A percentile compares a stretch with the other conserved stretches of the same genome.
Conservation (phyloP, 78 protist genomes). For the Dictyostelium brefeldianum region DNA sequence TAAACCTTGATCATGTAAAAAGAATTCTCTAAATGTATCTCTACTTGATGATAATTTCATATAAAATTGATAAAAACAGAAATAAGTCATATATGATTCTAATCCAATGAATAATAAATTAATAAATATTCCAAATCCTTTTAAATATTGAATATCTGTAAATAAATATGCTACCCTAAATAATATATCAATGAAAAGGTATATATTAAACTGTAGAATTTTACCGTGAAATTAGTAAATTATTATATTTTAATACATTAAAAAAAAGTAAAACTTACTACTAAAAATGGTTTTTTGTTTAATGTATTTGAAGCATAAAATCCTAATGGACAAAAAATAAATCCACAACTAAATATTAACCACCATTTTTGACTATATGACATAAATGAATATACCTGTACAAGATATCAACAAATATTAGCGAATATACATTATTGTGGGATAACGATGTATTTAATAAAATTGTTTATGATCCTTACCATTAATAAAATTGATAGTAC, state of each 20-base stretch:
- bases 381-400: constrained; percentile 55
- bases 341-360: constrained; percentile 65
- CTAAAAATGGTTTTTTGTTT: constrained; percentile 20
- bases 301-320: constrained; percentile 40
- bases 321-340: constrained; percentile 43
- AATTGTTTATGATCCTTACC: background rate
- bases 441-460: background rate
- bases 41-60: constrained; percentile 20
- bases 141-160: constrained; percentile 3
- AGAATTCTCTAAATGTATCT: constrained; percentile 58
- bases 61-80: constrained; percentile 31
- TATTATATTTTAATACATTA: background rate
- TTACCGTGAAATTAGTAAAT: too few relatives aligned
- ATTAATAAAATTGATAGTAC: constrained; percentile 27
- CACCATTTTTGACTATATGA: constrained; percentile 71
- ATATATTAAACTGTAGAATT: constrained; percentile 19
- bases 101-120: constrained; percentile 9
- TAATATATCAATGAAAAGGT: constrained; percentile 48
- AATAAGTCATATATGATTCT: constrained; percentile 43
- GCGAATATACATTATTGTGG: background rate
- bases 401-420: background rate
- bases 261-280: constrained; percentile 9
- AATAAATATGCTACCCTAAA: constrained; percentile 57
- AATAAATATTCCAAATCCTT: constrained; percentile 66
- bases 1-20: constrained; percentile 49